phyloP scores from a whole-genome alignment of 805 yeast genomes.

The Grigorovia yakushimaensis region DNA sequence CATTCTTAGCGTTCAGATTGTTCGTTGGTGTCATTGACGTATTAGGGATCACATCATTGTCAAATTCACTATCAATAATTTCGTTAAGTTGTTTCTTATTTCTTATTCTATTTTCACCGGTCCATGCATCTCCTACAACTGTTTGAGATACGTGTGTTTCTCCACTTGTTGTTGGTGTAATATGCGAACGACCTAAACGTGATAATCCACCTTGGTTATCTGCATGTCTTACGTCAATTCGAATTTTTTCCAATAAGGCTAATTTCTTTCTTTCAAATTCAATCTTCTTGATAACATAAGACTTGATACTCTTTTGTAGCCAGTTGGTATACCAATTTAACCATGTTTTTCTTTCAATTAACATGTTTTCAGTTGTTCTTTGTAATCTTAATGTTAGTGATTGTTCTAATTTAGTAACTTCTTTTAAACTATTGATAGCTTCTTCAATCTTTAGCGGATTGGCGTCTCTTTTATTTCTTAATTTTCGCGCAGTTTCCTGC shows the following conservation, averaged over 20 bases:
- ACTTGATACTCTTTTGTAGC: slow-evolving; percentile 45
- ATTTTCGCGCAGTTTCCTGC: slow-evolving; percentile 60
- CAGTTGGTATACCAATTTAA: slow-evolving; percentile 47
- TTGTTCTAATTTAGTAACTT: slow-evolving; percentile 67
- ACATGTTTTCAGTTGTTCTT: slow-evolving; percentile 77
- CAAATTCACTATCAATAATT: slow-evolving; percentile 22
- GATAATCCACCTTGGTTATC: slow-evolving; percentile 75
- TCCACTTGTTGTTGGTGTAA: not conserved
- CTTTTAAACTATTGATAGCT: slow-evolving; percentile 69
- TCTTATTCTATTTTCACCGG: slow-evolving; percentile 38
- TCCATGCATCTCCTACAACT: slow-evolving; percentile 47
- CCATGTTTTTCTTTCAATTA: slow-evolving; percentile 50
- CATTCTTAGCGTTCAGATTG: slow-evolving; percentile 68
- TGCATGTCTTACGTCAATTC: slow-evolving; percentile 62
- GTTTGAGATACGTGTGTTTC: slow-evolving; percentile 33
- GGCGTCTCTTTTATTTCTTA: slow-evolving; percentile 62
- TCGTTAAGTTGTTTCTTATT: slow-evolving; percentile 8
- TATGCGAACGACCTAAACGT: slow-evolving; percentile 46
- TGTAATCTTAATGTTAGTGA: slow-evolving; percentile 68
- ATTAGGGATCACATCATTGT: slow-evolving; percentile 2
- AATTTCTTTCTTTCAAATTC: slow-evolving; percentile 80
- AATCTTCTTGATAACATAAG: slow-evolving; percentile 57
- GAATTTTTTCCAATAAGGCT: slow-evolving; percentile 58
- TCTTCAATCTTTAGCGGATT: slow-evolving; percentile 88
- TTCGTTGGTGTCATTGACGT: slow-evolving; percentile 6